Evolutionary conservation across 108 stramenopile species (phyloP).

Genomic region (Conticribra weissflogii): DNA sequence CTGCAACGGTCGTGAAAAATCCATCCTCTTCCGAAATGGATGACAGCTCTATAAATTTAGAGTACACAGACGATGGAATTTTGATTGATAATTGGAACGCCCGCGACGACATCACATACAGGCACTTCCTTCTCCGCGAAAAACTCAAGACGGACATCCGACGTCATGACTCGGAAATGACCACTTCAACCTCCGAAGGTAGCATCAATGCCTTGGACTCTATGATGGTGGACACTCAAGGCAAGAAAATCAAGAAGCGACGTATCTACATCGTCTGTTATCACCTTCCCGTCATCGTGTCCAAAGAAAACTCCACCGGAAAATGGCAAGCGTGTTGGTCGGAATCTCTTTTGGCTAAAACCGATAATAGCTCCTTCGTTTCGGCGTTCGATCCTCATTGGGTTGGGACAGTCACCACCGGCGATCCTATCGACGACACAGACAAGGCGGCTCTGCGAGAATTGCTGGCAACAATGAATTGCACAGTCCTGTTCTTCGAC

Average conservation of each 20-base stretch:
- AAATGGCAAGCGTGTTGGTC: constrained; percentile 64
- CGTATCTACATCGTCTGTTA: constrained; percentile 67
- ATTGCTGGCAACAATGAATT: constrained; percentile 63
- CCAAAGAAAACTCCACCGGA: constrained; percentile 38
- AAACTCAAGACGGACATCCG: constrained; percentile 4
- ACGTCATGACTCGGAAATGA: constrained; percentile 1
- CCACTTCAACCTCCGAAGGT: neutral
- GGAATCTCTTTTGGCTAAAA: constrained; percentile 73
- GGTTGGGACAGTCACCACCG: constrained; percentile 66
- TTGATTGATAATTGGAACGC: constrained; percentile 46
- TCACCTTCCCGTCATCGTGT: constrained; percentile 67
- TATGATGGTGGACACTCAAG: constrained; percentile 16
- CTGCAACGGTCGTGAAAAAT: constrained; percentile 13
- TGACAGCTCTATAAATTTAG: constrained; percentile 7
- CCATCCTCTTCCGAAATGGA: constrained; percentile 3
- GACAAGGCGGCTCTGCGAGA: constrained; percentile 52
- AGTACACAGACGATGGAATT: constrained; percentile 41
- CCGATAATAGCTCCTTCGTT: constrained; percentile 45
- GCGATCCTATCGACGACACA: constrained; percentile 23
- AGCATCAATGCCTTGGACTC: neutral
- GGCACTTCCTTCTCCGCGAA: constrained; percentile 22
- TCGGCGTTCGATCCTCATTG: constrained; percentile 56
- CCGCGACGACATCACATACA: constrained; percentile 19
- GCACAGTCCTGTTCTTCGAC: constrained; percentile 71
- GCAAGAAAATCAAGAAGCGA: constrained; percentile 29